phyloP scores from a whole-genome alignment of 2,329 filamentous ascomycete species.

The Colletotrichum ledebouriae region DNA sequence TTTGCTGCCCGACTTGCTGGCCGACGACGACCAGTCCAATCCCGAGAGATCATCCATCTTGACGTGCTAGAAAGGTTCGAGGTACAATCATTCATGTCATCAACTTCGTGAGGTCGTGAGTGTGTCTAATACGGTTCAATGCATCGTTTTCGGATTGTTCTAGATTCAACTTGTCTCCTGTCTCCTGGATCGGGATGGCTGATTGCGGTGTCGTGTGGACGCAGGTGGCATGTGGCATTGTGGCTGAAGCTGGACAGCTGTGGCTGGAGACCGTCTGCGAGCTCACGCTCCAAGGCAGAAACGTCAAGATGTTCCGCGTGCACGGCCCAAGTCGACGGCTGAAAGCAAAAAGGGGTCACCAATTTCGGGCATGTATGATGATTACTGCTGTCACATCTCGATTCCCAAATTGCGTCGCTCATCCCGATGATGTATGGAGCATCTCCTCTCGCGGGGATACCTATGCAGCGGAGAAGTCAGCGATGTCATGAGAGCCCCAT shows the following conservation, averaged over 20 bases:
- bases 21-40: constrained; percentile 68
- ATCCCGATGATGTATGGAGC: constrained; percentile 8
- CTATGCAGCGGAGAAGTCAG: neutral
- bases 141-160: constrained; percentile 39
- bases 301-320: neutral
- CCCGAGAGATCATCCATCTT: constrained; percentile 74
- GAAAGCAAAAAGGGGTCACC: constrained; percentile 29
- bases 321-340: constrained; percentile 27
- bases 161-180: constrained; percentile 18
- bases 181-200: constrained; percentile 30
- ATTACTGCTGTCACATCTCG: constrained; percentile 25
- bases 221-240: constrained; percentile 38
- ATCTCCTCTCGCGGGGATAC: constrained; percentile 1
- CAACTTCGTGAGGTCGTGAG: constrained; percentile 41
- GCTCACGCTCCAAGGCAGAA: too few species aligned
- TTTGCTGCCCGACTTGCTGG: constrained; percentile 55
- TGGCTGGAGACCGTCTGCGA: neutral
- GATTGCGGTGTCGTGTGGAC: constrained; percentile 38
- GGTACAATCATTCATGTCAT: constrained; percentile 39
- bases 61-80: constrained; percentile 17
- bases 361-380: constrained; percentile 12
- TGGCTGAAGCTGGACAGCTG: constrained; percentile 34
- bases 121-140: constrained; percentile 34
- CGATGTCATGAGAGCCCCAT: neutral
- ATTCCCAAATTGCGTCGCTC: constrained; percentile 20